Evolutionary conservation across 2,329 filamentous ascomycete genomes (phyloP).

Genomic region (Colletotrichum noveboracense): DNA sequence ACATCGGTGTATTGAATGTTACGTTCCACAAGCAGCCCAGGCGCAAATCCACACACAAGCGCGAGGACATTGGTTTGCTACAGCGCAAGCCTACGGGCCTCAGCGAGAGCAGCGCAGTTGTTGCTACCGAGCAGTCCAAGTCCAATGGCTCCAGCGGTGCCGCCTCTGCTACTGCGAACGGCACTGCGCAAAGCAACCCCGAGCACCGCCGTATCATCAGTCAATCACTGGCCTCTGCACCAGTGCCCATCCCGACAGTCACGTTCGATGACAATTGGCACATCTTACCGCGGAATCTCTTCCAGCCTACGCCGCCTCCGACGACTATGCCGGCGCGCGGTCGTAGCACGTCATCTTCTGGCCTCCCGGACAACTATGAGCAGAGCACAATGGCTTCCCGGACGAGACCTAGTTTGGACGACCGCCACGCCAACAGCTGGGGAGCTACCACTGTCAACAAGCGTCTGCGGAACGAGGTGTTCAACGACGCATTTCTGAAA

Average conservation of each 20-base stretch:
- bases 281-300: constrained; percentile 85
- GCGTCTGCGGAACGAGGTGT: constrained; percentile 85
- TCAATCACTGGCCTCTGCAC: constrained; percentile 75
- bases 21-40: constrained; percentile 88
- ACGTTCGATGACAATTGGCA: constrained; percentile 94
- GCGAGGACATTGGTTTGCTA: constrained; percentile 44
- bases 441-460: constrained; percentile 92
- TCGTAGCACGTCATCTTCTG: constrained; percentile 39
- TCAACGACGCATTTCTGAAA: constrained; percentile 89
- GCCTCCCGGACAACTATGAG: constrained; percentile 19
- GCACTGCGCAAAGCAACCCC: neutral
- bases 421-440: constrained; percentile 73
- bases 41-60: constrained; percentile 61
- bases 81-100: constrained; percentile 23
- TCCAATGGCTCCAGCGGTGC: neutral
- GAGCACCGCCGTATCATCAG: constrained; percentile 57
- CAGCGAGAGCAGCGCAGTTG: neutral
- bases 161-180: neutral
- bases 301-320: constrained; percentile 61
- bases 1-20: constrained; percentile 96
- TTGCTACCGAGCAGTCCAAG: neutral
- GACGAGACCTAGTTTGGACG: constrained; percentile 51
- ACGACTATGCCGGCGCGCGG: constrained; percentile 31
- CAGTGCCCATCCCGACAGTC: constrained; percentile 80
- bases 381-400: constrained; percentile 1